phyloP scores from a whole-genome alignment of 805 yeast genomes.

The Candida hungchunana region DNA sequence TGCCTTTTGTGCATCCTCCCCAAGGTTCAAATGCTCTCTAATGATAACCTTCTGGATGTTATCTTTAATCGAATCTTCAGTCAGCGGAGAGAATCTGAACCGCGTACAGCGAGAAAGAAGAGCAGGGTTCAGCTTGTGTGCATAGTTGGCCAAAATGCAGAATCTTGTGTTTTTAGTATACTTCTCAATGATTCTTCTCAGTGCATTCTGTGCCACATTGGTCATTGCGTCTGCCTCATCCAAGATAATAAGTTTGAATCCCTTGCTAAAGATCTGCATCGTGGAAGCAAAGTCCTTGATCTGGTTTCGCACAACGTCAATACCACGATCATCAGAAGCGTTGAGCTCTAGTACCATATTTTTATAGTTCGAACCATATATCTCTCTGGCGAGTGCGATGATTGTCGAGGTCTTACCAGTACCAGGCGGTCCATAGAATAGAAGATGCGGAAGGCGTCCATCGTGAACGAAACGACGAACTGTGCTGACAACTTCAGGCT shows the following conservation, averaged over 20 bases:
- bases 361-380: slow-evolving; percentile 75
- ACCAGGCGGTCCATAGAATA: slow-evolving; percentile 95
- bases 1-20: slow-evolving; percentile 57
- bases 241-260: slow-evolving; percentile 84
- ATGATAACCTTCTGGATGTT: slow-evolving; percentile 67
- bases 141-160: slow-evolving; percentile 92
- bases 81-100: slow-evolving; percentile 85
- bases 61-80: slow-evolving; percentile 59
- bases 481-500: slow-evolving; percentile 78
- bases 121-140: slow-evolving; percentile 95
- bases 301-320: slow-evolving; percentile 95
- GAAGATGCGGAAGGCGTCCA: slow-evolving; percentile 82
- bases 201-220: slow-evolving; percentile 77
- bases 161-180: slow-evolving; percentile 94
- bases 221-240: slow-evolving; percentile 98
- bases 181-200: slow-evolving; percentile 78
- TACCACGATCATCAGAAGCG: slow-evolving; percentile 97
- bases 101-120: slow-evolving; percentile 91
- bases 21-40: slow-evolving; percentile 58
- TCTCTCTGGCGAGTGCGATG: slow-evolving; percentile 79
- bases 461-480: slow-evolving; percentile 80
- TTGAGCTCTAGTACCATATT: slow-evolving; percentile 93
- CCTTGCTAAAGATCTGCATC: slow-evolving; percentile 82
- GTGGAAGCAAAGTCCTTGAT: slow-evolving; percentile 96
- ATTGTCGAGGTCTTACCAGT: slow-evolving; percentile 91